Evolutionary conservation across 2,329 filamentous ascomycete species (phyloP).

Genomic region (Ciborinia camelliae): DNA sequence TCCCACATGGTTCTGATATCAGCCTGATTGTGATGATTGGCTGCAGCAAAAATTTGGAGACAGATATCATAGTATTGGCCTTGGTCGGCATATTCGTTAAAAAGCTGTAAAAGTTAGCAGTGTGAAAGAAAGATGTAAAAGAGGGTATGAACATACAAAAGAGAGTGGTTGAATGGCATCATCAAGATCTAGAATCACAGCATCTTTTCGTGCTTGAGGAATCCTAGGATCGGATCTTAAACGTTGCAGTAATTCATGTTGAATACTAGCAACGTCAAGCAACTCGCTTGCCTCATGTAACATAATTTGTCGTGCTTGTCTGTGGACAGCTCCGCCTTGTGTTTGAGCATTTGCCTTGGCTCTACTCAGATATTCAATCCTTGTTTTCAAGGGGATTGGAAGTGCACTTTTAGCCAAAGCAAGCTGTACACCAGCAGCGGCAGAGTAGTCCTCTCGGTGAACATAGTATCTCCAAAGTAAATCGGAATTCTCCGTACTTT

Average conservation of each 20-base stretch:
- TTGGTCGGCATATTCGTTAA: conserved; percentile 85
- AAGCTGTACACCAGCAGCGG: conserved; percentile 83
- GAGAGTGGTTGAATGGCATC: conserved; percentile 75
- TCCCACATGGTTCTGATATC: conserved; percentile 85
- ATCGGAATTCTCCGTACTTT: conserved; percentile 76
- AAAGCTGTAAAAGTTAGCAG: conserved; percentile 58
- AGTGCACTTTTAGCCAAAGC: conserved; percentile 83
- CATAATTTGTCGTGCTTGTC: conserved; percentile 79
- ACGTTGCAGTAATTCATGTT: conserved; percentile 83
- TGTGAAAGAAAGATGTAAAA: neutral
- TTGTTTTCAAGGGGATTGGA: conserved; percentile 70
- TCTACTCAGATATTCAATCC: conserved; percentile 84
- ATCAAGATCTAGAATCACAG: conserved; percentile 67
- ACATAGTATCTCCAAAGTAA: conserved; percentile 91
- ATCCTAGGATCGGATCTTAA: conserved; percentile 72
- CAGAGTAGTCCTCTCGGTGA: conserved; percentile 76
- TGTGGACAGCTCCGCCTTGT: conserved; percentile 69
- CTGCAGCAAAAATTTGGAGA: conserved; percentile 85
- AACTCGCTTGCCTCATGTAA: conserved; percentile 81
- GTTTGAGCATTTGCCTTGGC: conserved; percentile 92
- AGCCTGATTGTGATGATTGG: conserved; percentile 83
- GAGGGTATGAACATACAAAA: conserved; percentile 54
- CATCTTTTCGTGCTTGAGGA: conserved; percentile 55
- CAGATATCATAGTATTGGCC: conserved; percentile 93
- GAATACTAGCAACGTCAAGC: conserved; percentile 90